These are phyloP conservation scores for Clarireedia sp. DNA, from an alignment of 2,329 filamentous ascomycete genomes.

Conservation along the genomic window DNA sequence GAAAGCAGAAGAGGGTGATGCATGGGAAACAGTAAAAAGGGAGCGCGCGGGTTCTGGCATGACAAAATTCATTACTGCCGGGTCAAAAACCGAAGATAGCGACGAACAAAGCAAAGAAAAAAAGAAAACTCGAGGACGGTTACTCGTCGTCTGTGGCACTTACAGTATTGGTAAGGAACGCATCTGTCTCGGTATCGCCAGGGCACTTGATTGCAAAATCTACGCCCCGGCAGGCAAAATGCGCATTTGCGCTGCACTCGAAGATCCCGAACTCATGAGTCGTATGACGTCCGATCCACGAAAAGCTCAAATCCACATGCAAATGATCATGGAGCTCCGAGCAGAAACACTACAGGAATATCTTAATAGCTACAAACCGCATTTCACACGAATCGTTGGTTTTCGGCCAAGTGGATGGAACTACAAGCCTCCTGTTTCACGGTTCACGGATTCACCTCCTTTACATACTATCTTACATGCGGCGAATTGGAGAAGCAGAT, in stretches of 20 bases:
- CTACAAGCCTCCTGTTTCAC: slow-evolving; percentile 64
- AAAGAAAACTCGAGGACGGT: slow-evolving; percentile 47
- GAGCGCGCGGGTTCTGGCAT: slow-evolving; percentile 50
- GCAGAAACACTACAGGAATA: slow-evolving; percentile 89
- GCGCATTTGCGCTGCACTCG: slow-evolving; percentile 74
- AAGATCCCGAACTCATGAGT: slow-evolving; percentile 71
- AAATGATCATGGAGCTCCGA: slow-evolving; percentile 87
- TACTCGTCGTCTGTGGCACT: slow-evolving; percentile 89
- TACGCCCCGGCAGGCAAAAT: slow-evolving; percentile 79
- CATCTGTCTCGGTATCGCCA: slow-evolving; percentile 86
- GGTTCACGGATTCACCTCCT: slow-evolving; percentile 53
- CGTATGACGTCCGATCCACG: slow-evolving; percentile 72
- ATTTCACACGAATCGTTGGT: slow-evolving; percentile 80
- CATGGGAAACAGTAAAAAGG: slow-evolving; percentile 48
- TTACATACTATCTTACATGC: slow-evolving; percentile 59
- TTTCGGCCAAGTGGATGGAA: slow-evolving; percentile 94
- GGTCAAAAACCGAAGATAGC: slow-evolving; percentile 21
- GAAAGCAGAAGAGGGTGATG: slow-evolving; percentile 46
- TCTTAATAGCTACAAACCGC: slow-evolving; percentile 66
- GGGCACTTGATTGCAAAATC: slow-evolving; percentile 79
- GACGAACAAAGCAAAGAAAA: slow-evolving; percentile 11
- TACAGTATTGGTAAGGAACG: slow-evolving; percentile 98
- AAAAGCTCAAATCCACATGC: slow-evolving; percentile 96
- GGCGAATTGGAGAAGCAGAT: slow-evolving; percentile 62
- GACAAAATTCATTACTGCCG: slow-evolving; percentile 49